Percentiles rank a stretch among this genome's conserved stretches.
Evolutionary conservation across 2,329 filamentous ascomycete species (phyloP).

Genomic region (Kalaharituber pfeilii): DNA sequence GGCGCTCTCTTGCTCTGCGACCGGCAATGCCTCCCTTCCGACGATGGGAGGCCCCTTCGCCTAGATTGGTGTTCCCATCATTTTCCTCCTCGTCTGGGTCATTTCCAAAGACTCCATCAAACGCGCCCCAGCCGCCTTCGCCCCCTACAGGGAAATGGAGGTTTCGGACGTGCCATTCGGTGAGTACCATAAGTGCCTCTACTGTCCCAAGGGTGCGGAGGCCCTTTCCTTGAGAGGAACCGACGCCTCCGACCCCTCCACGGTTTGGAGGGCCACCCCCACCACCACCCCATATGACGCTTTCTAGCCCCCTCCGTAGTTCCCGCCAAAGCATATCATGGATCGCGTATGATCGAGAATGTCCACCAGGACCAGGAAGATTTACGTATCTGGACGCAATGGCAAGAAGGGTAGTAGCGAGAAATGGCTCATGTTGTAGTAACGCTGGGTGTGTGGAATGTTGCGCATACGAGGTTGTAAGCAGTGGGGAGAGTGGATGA

Average conservation of each 20-base stretch:
- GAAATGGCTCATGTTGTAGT: slow-evolving; percentile 77
- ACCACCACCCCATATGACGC: slow-evolving; percentile 80
- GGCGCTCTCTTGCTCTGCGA: slow-evolving; percentile 37
- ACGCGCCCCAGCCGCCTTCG: slow-evolving; percentile 46
- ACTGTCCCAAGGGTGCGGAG: slow-evolving; percentile 82
- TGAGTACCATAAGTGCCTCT: slow-evolving; percentile 82
- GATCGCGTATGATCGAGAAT: slow-evolving; percentile 73
- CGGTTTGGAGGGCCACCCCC: slow-evolving; percentile 49
- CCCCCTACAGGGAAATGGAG: slow-evolving; percentile 72
- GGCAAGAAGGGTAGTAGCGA: slow-evolving; percentile 78
- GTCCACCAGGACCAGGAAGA: slow-evolving; percentile 60
- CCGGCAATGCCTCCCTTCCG: slow-evolving; percentile 5
- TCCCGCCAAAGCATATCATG: slow-evolving; percentile 94
- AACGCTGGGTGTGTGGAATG: slow-evolving; percentile 68
- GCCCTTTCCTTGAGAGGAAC: slow-evolving; percentile 54
- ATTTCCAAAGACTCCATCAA: slow-evolving; percentile 43
- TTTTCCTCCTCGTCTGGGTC: slow-evolving; percentile 39
- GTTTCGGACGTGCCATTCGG: slow-evolving; percentile 90
- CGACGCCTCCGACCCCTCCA: slow-evolving; percentile 45
- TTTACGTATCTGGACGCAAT: slow-evolving; percentile 76
- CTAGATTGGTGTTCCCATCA: slow-evolving; percentile 30
- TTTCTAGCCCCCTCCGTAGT: slow-evolving; percentile 83
- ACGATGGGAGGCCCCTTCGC: slow-evolving; percentile 29
- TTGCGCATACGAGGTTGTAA: slow-evolving; percentile 41
- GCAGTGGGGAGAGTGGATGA: slow-evolving; percentile 82